Base-by-base conservation (phyloP, 176 grass and related monocot species). In the Tillandsia leiboldiana region DNA sequence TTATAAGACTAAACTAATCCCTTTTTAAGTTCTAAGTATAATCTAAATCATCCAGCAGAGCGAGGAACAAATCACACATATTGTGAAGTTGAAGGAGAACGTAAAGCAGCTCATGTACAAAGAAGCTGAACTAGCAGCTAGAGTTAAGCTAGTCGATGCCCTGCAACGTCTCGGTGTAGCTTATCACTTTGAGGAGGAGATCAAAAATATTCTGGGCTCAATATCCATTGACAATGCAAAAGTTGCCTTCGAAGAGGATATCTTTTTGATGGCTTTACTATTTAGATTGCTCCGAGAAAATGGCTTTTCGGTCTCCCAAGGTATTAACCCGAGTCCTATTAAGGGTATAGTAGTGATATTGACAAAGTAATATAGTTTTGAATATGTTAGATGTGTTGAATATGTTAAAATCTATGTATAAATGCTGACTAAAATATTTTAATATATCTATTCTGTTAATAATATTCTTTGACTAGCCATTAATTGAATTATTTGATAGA, bases 111-210 rank as follows among this genome's bases (percentile, higher is more conserved):
- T 80, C 3, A 15, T 90, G 7, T 5, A 67, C 2, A 67, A 65
- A 47, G 23, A 51, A 8, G 42, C 62, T 3, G 26, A 70, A 12
- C 26, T 51, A 13, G 14, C 51, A 22, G 1, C 33, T 3, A 77
- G 64, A 3, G 70, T 75, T 33, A 72, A 49, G 22, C 51, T 78
- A 11, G 63, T 90, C 1, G 59, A 78, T 28, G 57, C 65, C 48
- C 47, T 86, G 54, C 83, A 86, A 54, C 71, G 73, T 3, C 77
- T 83, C 0, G 83, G 83, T 11, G 58, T 90, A 10, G 77, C 73
- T 0, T 86, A 80, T 57, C 87, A 83, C 54, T 90, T 90, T 8
- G 9, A 79, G 11, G 49, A 72, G 1, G 87, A 86, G 27, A 86
- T 83, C 18, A 78, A 57, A 64, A 26, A 13, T 2, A 70, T 80